Conservation (phyloP, 768 basidiomycete species). For the Rhodocollybia butyracea region DNA sequence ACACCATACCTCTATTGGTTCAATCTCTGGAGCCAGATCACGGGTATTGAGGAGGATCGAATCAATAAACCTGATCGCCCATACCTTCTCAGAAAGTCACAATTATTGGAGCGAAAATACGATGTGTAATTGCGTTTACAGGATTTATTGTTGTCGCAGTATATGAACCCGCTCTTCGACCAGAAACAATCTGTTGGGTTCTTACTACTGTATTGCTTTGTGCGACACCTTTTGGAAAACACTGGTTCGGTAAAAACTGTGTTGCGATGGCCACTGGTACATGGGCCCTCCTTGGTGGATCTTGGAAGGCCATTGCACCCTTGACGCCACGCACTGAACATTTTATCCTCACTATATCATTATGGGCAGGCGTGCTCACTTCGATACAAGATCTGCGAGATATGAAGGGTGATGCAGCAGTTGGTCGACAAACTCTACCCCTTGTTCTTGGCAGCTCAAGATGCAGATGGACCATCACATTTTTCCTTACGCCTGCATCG, state of each 20-base stretch:
- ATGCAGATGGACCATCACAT: too few species aligned
- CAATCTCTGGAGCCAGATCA: too few species aligned
- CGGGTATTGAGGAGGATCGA: constrained; percentile 17
- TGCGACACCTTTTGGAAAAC: constrained; percentile 13
- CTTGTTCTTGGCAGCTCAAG: constrained; percentile 9
- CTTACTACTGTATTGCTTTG: constrained; percentile 10
- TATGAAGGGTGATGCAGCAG: constrained; percentile 12
- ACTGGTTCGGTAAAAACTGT: constrained; percentile 16
- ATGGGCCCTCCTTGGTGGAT: constrained; percentile 13
- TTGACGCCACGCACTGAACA: too few species aligned
- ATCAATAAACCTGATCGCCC: constrained; percentile 22
- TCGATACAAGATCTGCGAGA: constrained; percentile 13
- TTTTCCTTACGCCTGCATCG: too few species aligned
- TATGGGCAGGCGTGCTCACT: too few species aligned
- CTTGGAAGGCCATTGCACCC: too few species aligned
- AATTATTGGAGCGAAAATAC: constrained; percentile 11
- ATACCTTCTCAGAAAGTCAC: constrained; percentile 18
- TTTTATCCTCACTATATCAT: too few species aligned
- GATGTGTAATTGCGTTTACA: constrained; percentile 8
- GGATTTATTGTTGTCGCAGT: constrained; percentile 7
- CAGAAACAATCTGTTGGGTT: constrained; percentile 12
- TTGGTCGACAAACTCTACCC: constrained; percentile 13
- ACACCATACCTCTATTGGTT: constrained; percentile 17
- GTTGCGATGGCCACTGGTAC: constrained; percentile 14
- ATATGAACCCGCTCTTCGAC: constrained; percentile 2